Evolutionary conservation across 1,284 basidiomycete genomes (phyloP).

Genomic region (Acaromyces ingoldii): DNA sequence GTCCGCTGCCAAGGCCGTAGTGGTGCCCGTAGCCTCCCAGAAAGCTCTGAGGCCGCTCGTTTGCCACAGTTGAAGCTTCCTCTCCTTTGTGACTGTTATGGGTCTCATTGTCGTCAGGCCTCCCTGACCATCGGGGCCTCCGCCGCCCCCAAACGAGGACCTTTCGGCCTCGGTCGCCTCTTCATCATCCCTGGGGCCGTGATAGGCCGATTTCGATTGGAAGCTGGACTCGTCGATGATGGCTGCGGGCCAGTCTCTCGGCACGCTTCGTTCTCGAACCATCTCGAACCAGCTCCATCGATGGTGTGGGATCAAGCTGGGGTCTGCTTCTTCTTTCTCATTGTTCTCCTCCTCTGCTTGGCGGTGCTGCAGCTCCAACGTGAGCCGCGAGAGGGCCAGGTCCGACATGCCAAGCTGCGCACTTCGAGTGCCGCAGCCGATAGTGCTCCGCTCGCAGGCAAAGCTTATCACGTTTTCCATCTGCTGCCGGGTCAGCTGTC

Average conservation of each 20-base stretch:
- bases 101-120: no score
- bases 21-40: no score
- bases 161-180: neutral
- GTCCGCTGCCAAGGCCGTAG: no score
- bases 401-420: neutral
- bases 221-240: no score
- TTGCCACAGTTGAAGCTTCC: no score
- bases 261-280: neutral
- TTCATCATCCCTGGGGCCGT: neutral
- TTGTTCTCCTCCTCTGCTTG: neutral
- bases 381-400: no score
- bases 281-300: neutral
- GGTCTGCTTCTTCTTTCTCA: neutral
- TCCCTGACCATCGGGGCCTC: neutral
- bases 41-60: no score
- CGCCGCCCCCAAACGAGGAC: neutral
- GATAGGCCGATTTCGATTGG: no score
- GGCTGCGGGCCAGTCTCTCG: constrained; percentile 1
- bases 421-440: neutral
- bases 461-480: constrained; percentile 5
- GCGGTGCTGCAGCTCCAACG: no score
- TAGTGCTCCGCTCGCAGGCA: neutral
- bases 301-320: neutral
- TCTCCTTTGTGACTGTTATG: no score
- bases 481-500: neutral